phyloP scores from a whole-genome alignment of 495 filamentous ascomycete species.

The Penicillium soppii region DNA sequence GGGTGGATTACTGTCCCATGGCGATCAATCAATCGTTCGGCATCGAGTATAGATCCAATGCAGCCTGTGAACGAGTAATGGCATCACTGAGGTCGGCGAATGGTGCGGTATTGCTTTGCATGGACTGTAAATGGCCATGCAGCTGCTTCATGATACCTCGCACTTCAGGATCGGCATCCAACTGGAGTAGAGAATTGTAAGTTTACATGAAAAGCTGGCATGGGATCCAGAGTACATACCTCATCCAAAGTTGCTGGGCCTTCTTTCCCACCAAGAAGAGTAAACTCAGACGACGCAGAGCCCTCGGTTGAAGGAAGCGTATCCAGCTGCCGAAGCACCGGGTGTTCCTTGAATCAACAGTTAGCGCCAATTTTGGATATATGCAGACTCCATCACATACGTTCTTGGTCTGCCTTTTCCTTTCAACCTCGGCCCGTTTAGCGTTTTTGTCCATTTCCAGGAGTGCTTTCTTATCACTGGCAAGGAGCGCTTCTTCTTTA shows the following conservation, averaged over 20 bases:
- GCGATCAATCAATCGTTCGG: slow-evolving; percentile 35
- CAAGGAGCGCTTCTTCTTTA: slow-evolving; percentile 52
- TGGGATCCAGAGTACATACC: slow-evolving; percentile 21
- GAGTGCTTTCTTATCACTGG: slow-evolving; percentile 47
- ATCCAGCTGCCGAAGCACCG: slow-evolving; percentile 38
- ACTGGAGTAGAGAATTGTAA: slow-evolving; percentile 21
- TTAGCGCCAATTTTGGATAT: neutral
- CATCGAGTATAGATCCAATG: slow-evolving; percentile 44
- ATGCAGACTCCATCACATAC: slow-evolving; percentile 21
- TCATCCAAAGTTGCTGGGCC: slow-evolving; percentile 27
- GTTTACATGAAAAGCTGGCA: neutral
- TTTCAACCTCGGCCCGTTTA: slow-evolving; percentile 44
- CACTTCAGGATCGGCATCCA: slow-evolving; percentile 42
- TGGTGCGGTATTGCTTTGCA: slow-evolving; percentile 54
- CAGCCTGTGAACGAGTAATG: slow-evolving; percentile 47
- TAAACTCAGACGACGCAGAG: slow-evolving; percentile 23
- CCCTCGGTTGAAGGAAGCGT: slow-evolving; percentile 14
- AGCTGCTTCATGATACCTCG: slow-evolving; percentile 44
- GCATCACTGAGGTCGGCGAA: slow-evolving; percentile 52
- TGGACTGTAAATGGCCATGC: slow-evolving; percentile 54
- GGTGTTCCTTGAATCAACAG: slow-evolving; percentile 36
- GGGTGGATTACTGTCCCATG: neutral
- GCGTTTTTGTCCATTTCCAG: slow-evolving; percentile 56
- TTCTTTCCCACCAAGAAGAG: slow-evolving; percentile 25
- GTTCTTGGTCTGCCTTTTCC: slow-evolving; percentile 47